Base-by-base conservation (phyloP, 306 rosid genomes). In the Gastrolobium villosum region DNA sequence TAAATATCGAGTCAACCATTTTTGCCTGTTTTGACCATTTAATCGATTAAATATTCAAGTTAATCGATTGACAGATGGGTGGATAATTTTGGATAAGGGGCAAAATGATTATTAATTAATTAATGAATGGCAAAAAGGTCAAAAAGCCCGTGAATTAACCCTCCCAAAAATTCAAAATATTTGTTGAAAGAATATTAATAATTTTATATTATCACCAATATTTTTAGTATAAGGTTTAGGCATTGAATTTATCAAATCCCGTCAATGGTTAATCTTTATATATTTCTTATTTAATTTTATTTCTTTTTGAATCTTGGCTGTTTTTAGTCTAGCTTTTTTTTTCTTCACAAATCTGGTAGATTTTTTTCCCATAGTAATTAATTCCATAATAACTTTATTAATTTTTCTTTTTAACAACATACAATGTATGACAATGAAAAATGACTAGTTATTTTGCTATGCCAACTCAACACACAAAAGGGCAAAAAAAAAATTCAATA, bases 401-500 rank as follows among this genome's bases (percentile, higher is more conserved):
- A 39, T 37, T 10, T 11, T 32, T 4, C 7, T 3, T 46, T 61
- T 30, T 5, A 57, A 34, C 14, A 75, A 75, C 70, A 20, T 14
- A 3, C 60, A 20, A 61, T 75, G 13, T 26, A 10, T 26, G 46
- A 10, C 49, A 65, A 53, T 10, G 10, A 41, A 9, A 53, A 37
- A 26, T 26, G 5, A 13, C 4, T 52, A 26, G 28, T 2, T 52
- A 15, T 50, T 62, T 49, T 37, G 14, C 39, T 64, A 20, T n/a
- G 5, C 56, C 34, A 32, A 76, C 56, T 28, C 46, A 39, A 49
- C 28, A 52, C 35, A 76, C n/a, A 64, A 37, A 76, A 76, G 6
- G 14, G 13, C n/a, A 63, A 34, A 48, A 43, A 37, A 50, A 39
- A 59, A 1, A 4, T 11, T 7, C 43, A 28, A 0, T 49, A 37